phyloP scores from a whole-genome alignment of 148 eudicot species.

The Beta vulgaris region DNA sequence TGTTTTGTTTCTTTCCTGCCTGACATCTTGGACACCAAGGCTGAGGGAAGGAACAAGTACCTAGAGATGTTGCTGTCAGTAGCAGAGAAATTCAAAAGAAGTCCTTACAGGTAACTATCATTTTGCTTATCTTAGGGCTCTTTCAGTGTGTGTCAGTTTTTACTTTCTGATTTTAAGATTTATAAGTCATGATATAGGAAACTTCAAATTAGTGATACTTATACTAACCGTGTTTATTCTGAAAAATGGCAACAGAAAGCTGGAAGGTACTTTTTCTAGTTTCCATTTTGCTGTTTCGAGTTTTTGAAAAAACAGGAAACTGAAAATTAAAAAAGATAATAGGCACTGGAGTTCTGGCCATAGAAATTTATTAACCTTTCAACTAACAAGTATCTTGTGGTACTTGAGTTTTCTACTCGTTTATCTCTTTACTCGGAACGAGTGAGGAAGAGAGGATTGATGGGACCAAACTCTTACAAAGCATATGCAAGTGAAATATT shows the following conservation, averaged over 20 bases:
- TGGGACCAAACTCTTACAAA: not conserved
- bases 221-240: too few relatives aligned
- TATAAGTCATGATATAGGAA: too few relatives aligned
- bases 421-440: not conserved
- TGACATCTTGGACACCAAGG: conserved; percentile 88
- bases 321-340: too few relatives aligned
- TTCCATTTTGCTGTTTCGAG: too few relatives aligned
- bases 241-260: too few relatives aligned
- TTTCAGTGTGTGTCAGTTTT: too few relatives aligned
- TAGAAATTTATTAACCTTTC: not conserved
- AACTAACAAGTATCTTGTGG: not conserved
- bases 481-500: not conserved
- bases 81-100: conserved; percentile 86
- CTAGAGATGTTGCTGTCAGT: conserved; percentile 67
- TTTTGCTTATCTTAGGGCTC: not conserved
- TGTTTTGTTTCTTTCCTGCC: conserved; percentile 95
- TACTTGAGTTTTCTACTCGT: not conserved
- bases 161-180: too few relatives aligned
- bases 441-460: not conserved
- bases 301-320: too few relatives aligned
- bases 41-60: conserved; percentile 93
- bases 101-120: conserved; percentile 73
- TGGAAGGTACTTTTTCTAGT: too few relatives aligned
- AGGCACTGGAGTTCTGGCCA: not conserved
- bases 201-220: too few relatives aligned